These are phyloP conservation scores for Arthrinium puccinioides DNA, from an alignment of 2,329 filamentous ascomycete genomes.

Conservation along the genomic window DNA sequence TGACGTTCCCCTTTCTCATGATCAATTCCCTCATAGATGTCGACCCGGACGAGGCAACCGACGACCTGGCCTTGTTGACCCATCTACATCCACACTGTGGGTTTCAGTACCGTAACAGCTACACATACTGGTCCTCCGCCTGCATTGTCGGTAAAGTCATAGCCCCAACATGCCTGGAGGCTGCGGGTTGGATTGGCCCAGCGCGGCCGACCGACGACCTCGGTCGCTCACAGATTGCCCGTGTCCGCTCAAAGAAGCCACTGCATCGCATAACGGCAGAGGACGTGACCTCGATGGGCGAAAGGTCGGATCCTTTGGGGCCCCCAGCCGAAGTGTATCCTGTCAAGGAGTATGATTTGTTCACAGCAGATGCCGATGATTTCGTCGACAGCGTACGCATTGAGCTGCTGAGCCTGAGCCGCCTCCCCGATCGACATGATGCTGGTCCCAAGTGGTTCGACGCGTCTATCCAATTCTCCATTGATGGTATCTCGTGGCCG, in stretches of 20 bases:
- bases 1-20: constrained; percentile 63
- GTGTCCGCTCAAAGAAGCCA: constrained; percentile 54
- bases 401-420: constrained; percentile 56
- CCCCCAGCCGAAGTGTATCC: constrained; percentile 56
- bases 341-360: constrained; percentile 59
- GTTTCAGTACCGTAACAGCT: constrained; percentile 67
- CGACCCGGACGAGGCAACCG: constrained; percentile 60
- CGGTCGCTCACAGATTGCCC: constrained; percentile 60
- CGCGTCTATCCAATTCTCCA: constrained; percentile 55
- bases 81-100: constrained; percentile 63
- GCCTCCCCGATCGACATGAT: constrained; percentile 24
- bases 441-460: constrained; percentile 44
- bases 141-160: constrained; percentile 72
- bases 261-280: constrained; percentile 48
- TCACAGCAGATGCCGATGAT: constrained; percentile 49
- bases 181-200: constrained; percentile 70
- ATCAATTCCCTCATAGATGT: constrained; percentile 75
- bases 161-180: constrained; percentile 61
- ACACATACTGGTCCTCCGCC: constrained; percentile 69
- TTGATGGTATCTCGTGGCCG: constrained; percentile 57
- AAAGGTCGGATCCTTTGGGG: constrained; percentile 62
- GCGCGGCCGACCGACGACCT: constrained; percentile 62
- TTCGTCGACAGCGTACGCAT: constrained; percentile 60
- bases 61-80: constrained; percentile 58
- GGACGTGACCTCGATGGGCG: constrained; percentile 59